Evolutionary conservation across 208 protist genomes (phyloP), one percentile per base, ranked within the genome.

Genomic region (Leishmania major): DNA sequence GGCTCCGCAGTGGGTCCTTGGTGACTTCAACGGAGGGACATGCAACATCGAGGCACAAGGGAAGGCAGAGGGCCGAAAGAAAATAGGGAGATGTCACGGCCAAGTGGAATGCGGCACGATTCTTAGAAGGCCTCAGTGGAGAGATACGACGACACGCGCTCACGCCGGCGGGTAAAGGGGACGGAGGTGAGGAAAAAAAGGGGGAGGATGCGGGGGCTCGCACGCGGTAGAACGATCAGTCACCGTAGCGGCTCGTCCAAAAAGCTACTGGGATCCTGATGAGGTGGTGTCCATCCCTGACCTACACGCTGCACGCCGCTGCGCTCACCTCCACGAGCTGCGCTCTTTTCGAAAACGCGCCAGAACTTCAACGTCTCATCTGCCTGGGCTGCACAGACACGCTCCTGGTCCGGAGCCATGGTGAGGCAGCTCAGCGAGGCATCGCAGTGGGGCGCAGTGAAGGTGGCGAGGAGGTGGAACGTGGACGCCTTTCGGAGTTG

Each of bases 321-420:
- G 55, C 78, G 67, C 55, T 75, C 78, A 49, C 70, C 40, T 1
- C 37, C 45, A 8, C 78, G 78, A 19, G 69, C 31, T 22, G 28
- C 78, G 31, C 73, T 80, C 51, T 84, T 73, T 19, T 87, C 80
- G 40, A 96, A 96, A 13, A 96, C 90, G 51, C 85, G 84, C 94
- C 94, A 97, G 60, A 97, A 95, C 78, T 94, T 97, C 19, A 97
- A 82, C n/a, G 91, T 93, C 70, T 97, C 94, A 73, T 95, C 92
- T 1, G 37, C 79, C 83, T 97, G 94, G 28, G 94, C 92, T 5
- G 91, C 91, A 72, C 94, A 97, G 37, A 97, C 91, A 3, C 86
- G 45, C 81, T 95, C 82, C 82, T 87, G 87, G 62, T 97, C 92
- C 0, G 92, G 91, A 2, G 92, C 82, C 60, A 95, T 72, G 5